Evolutionary conservation across 1,284 basidiomycete species (phyloP).

Genomic region (Gomphus sp.): DNA sequence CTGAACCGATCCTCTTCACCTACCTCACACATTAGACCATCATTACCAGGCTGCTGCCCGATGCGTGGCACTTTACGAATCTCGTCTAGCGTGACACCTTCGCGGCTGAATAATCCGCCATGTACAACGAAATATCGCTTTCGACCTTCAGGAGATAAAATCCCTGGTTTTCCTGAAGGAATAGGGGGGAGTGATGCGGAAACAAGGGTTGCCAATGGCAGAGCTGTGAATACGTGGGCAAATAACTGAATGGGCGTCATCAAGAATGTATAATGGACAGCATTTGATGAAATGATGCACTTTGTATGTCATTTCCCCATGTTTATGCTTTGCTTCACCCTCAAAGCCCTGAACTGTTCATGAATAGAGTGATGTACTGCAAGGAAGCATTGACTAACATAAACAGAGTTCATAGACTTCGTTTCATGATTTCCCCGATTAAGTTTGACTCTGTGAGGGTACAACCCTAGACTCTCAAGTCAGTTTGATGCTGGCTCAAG

Average conservation of each 20-base stretch:
- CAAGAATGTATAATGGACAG: neutral
- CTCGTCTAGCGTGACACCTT: constrained; percentile 89
- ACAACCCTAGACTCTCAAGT: constrained; percentile 53
- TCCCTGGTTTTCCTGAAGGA: constrained; percentile 34
- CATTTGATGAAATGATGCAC: constrained; percentile 24
- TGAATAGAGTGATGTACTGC: constrained; percentile 24
- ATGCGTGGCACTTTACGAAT: constrained; percentile 83
- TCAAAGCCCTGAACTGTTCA: constrained; percentile 86
- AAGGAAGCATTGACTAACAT: neutral
- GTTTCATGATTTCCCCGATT: constrained; percentile 98
- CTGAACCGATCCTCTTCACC: constrained; percentile 21
- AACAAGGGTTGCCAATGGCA: constrained; percentile 86
- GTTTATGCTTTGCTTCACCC: constrained; percentile 93
- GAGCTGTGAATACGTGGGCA: constrained; percentile 81
- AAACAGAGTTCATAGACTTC: constrained; percentile 65
- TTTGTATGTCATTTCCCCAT: constrained; percentile 87
- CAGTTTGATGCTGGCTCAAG: constrained; percentile 7
- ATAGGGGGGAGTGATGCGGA: constrained; percentile 58
- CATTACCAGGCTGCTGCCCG: constrained; percentile 87
- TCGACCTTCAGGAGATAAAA: constrained; percentile 74
- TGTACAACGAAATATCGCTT: constrained; percentile 97
- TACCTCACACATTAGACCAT: constrained; percentile 85
- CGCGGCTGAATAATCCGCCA: constrained; percentile 92
- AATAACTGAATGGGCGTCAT: constrained; percentile 51
- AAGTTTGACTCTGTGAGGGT: constrained; percentile 79